These are phyloP conservation scores for Comarum palustre DNA, from an alignment of 306 rosid genomes.

Conservation along the genomic window DNA sequence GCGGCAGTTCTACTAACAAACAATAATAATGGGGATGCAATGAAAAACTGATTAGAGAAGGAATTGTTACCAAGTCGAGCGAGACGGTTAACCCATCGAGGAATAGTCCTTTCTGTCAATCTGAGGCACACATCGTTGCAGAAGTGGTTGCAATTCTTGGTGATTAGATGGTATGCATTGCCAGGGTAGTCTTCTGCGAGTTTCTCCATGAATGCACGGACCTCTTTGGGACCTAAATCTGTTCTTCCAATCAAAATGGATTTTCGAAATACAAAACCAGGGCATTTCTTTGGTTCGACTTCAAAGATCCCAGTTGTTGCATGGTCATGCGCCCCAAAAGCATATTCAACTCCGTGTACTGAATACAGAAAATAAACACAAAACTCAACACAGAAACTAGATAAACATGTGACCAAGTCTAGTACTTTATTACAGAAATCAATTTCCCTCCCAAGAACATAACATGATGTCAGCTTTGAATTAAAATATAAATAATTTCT, in stretches of 20 bases:
- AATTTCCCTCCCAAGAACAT: background rate
- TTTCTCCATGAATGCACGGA: conserved; percentile 69
- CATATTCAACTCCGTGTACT: conserved; percentile 91
- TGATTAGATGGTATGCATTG: conserved; percentile 77
- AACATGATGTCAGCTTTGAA: conserved; percentile 2
- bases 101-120: conserved; percentile 67
- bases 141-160: conserved; percentile 91
- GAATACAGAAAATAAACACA: conserved; percentile 9
- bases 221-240: conserved; percentile 61
- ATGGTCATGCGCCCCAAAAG: conserved; percentile 92
- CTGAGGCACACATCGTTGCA: conserved; percentile 67
- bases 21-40: background rate
- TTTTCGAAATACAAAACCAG: conserved; percentile 89
- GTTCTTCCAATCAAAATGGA: conserved; percentile 77
- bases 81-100: conserved; percentile 94
- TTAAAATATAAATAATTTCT: background rate
- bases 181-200: conserved; percentile 75
- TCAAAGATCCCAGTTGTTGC: conserved; percentile 78
- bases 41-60: background rate
- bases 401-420: background rate
- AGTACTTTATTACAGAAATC: conserved; percentile 6
- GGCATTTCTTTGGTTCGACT: conserved; percentile 83
- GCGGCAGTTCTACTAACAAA: background rate
- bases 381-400: background rate
- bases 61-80: conserved; percentile 80